Evolutionary conservation across 2,329 filamentous ascomycete genomes (phyloP), one percentile per base, ranked within the genome.

Genomic region (Aspergillus quadricinctus): DNA sequence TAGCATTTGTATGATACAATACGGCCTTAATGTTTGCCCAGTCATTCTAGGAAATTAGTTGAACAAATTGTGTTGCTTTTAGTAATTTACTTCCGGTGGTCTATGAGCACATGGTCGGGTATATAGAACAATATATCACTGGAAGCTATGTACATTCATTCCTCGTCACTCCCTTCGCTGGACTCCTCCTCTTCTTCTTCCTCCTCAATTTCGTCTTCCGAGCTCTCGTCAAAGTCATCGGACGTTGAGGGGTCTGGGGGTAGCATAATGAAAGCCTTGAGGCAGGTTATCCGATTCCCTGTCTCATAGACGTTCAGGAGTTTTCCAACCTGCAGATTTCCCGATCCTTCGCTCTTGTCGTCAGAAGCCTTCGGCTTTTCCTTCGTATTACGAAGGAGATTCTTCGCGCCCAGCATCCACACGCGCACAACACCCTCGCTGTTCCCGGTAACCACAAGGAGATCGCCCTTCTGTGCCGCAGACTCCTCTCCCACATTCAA

Each of bases 391-490:
- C 50, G 25, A 3, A 49, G 43, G 45, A 77, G 56, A 17, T 75
- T 72, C 23, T 70, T 61, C 46, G 62, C 63, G 52, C 59, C 63
- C 31, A 95, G 64, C 59, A 75, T 81, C 88, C 92, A 97, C 17
- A 96, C 66, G 51, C 90, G 84, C n/a, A 97, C 77, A 50, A 85
- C 83, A 31, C 94, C 94, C 65, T 97, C 91, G 69, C 92, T 97
- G 74, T 90, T 88, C 6, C 83, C 92, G 6, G 90, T 86, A 4
- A 90, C 79, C 45, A 96, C 72, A 58, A 88, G 77, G 56, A 81
- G 81, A 59, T 69, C 76, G 40, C 71, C 61, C 48, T 71, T 67
- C 53, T 66, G 66, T 7, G 63, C 60, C 5, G 56, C 50, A 66
- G 65, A 73, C 64, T 55, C 73, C 66, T 56, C 73, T 62, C 60